Evolutionary conservation across 768 basidiomycete species (phyloP).

Genomic region (Xanthoconium stramineum): DNA sequence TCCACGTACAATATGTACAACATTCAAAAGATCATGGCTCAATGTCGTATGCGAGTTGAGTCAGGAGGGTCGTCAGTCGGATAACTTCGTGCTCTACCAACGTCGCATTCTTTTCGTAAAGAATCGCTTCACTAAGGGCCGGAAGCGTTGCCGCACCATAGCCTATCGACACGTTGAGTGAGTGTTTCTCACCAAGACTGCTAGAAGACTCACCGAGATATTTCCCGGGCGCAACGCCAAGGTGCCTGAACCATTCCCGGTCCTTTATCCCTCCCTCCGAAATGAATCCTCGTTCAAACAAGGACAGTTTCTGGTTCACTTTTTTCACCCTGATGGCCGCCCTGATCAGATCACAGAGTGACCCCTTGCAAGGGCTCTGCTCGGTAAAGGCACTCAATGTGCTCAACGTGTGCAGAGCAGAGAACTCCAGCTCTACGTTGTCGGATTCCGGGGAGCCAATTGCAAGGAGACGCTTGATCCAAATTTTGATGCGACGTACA

Average conservation of each 20-base stretch:
- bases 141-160: constrained; percentile 87
- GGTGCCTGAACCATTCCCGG: constrained; percentile 83
- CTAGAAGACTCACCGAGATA: constrained; percentile 59
- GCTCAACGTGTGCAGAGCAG: constrained; percentile 1
- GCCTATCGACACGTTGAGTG: constrained; percentile 37
- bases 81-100: constrained; percentile 58
- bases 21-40: constrained; percentile 8
- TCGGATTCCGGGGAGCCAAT: background rate
- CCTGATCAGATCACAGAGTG: constrained; percentile 46
- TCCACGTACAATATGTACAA: background rate
- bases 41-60: constrained; percentile 43
- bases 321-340: constrained; percentile 56
- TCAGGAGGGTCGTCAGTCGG: constrained; percentile 54
- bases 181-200: background rate
- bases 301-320: constrained; percentile 63
- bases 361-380: constrained; percentile 20
- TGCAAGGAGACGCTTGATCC: constrained; percentile 25
- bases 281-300: constrained; percentile 81
- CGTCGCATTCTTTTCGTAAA: constrained; percentile 61
- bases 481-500: constrained; percentile 16
- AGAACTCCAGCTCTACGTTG: background rate
- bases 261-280: constrained; percentile 72
- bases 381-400: background rate
- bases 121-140: constrained; percentile 72
- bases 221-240: constrained; percentile 84